Percentiles rank a stretch among this genome's conserved stretches.
phyloP scores from a whole-genome alignment of 306 rosid genomes.

The Myrica gale region DNA sequence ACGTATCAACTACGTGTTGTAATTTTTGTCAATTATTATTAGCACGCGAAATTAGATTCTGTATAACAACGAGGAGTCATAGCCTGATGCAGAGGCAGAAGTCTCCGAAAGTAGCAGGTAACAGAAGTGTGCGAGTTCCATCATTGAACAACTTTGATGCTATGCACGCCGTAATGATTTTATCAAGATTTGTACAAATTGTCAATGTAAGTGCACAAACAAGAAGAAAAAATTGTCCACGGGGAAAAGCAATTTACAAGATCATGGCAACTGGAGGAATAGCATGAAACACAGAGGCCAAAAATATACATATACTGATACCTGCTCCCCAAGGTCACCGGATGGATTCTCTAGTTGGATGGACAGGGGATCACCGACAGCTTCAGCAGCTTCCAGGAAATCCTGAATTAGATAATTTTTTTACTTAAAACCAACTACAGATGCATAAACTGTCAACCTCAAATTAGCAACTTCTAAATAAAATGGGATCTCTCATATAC shows the following conservation, averaged over 20 bases:
- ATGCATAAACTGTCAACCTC: not conserved
- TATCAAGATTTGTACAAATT: not conserved
- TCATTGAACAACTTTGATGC: not conserved
- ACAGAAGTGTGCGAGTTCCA: not conserved
- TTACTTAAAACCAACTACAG: conserved; percentile 3
- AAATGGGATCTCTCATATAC: not conserved
- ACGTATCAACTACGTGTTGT: not conserved
- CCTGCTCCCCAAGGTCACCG: conserved; percentile 53
- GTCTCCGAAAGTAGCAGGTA: too few species aligned
- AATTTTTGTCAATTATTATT: not conserved
- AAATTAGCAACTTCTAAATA: not conserved
- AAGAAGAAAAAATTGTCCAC: not conserved
- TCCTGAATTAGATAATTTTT: conserved; percentile 41
- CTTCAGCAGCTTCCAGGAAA: conserved; percentile 42
- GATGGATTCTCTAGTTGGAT: conserved; percentile 50
- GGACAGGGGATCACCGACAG: conserved; percentile 36
- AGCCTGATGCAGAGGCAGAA: too few species aligned
- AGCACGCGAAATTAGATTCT: too few species aligned
- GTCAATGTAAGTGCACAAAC: not conserved
- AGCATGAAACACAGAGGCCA: not conserved
- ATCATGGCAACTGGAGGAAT: too few species aligned
- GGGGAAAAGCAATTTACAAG: too few species aligned
- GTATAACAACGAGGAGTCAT: too few species aligned
- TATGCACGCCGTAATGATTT: not conserved
- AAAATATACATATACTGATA: conserved; percentile 10